phyloP scores from a whole-genome alignment of 208 protist species.

The Trypanosoma avium region DNA sequence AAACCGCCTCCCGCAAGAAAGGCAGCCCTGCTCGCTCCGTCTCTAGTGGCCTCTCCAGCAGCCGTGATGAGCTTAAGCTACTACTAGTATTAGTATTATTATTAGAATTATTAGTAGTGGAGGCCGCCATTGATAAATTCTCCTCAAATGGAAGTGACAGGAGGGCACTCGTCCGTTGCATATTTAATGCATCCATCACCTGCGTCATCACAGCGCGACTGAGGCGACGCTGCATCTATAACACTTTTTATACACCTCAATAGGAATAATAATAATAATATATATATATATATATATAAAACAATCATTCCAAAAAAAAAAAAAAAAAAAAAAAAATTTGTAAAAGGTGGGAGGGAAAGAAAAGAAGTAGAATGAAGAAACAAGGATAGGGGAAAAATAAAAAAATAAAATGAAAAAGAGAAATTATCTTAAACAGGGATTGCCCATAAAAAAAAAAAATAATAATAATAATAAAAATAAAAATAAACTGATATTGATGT shows the following conservation, averaged over 20 bases:
- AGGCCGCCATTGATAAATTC: not conserved
- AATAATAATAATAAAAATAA: conserved; percentile 16
- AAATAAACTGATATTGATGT: not conserved
- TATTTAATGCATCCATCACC: conserved; percentile 54
- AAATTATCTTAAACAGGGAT: not conserved
- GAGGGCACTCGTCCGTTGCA: conserved; percentile 27
- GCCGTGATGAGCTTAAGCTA: conserved; percentile 12
- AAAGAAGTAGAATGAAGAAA: not conserved
- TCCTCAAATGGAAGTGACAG: conserved; percentile 33
- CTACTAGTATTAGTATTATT: not conserved
- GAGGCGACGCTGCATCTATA: conserved; percentile 33
- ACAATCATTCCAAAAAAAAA: not conserved
- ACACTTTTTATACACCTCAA: not conserved
- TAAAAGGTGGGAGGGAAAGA: too few relatives aligned
- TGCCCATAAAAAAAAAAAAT: not conserved
- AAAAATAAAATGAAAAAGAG: not conserved
- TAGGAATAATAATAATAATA: too few relatives aligned
- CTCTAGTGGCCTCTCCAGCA: conserved; percentile 13
- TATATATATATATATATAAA: not conserved
- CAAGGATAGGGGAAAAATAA: not conserved
- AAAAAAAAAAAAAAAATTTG: not conserved
- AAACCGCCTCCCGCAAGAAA: conserved; percentile 40
- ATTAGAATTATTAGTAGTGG: not conserved
- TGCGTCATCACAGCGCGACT: conserved; percentile 31
- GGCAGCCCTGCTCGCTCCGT: conserved; percentile 28